phyloP scores from a whole-genome alignment of 2,329 filamentous ascomycete genomes.

The Lachnellula occidentalis region DNA sequence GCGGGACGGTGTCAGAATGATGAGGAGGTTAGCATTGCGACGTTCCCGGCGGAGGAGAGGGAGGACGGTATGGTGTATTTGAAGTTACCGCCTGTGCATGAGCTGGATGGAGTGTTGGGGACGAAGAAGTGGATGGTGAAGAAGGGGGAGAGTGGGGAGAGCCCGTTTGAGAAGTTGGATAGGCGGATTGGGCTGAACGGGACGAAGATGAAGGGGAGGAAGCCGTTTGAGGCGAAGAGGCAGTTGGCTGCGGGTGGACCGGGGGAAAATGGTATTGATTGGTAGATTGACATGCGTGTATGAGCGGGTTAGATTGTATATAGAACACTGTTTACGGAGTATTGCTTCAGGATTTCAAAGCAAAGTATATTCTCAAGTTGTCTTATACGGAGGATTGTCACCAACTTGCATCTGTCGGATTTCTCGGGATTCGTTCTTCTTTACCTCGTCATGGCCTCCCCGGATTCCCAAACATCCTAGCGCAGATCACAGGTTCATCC shows the following conservation, averaged over 20 bases:
- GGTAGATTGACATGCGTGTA: constrained; percentile 13
- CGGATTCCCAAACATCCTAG: too few species aligned
- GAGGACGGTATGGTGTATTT: constrained; percentile 74
- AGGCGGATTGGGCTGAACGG: constrained; percentile 25
- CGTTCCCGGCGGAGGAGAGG: constrained; percentile 70
- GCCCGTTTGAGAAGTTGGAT: constrained; percentile 32
- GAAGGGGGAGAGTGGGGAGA: constrained; percentile 54
- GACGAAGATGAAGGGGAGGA: constrained; percentile 24
- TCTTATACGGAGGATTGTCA: too few species aligned
- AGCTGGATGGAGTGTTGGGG: constrained; percentile 73
- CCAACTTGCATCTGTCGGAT: too few species aligned
- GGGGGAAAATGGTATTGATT: constrained; percentile 23
- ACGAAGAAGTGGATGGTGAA: constrained; percentile 74
- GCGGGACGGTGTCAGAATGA: constrained; percentile 73
- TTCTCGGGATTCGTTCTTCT: too few species aligned
- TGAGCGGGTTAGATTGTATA: neutral
- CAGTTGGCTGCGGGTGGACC: constrained; percentile 15
- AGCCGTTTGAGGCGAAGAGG: constrained; percentile 21
- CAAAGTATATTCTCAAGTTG: neutral
- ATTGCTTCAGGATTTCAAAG: neutral
- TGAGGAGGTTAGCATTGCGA: constrained; percentile 70
- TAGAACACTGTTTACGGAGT: neutral
- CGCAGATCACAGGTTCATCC: too few species aligned
- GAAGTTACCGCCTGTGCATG: constrained; percentile 71
- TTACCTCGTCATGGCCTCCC: too few species aligned